These are phyloP conservation scores for Noccaea caerulescens DNA, from an alignment of 345 rosid species.

Conservation along the genomic window DNA sequence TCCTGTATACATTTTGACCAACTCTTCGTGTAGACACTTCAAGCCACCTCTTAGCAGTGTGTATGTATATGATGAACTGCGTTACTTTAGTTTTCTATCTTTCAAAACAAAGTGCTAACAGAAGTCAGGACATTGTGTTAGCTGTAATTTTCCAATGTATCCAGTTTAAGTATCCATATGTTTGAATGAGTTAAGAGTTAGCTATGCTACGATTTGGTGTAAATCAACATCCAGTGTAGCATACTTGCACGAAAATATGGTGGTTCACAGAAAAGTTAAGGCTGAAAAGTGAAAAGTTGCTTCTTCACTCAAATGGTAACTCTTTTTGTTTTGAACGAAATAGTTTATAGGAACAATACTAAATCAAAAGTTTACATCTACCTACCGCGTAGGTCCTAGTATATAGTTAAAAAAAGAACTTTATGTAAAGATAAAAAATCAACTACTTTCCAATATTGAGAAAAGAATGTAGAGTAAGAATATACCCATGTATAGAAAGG, in stretches of 20 bases:
- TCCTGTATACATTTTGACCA: too few relatives aligned
- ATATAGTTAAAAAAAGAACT: neutral
- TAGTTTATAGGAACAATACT: neutral
- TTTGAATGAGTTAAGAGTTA: neutral
- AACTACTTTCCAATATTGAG: neutral
- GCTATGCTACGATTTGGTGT: neutral
- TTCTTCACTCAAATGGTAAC: neutral
- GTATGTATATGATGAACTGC: too few relatives aligned
- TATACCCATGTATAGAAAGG: conserved; percentile 11
- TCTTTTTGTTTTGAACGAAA: neutral
- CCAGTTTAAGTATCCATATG: neutral
- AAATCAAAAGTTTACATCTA: neutral
- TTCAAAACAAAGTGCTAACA: too few relatives aligned
- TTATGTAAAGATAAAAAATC: neutral
- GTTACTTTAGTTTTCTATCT: too few relatives aligned
- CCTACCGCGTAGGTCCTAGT: neutral
- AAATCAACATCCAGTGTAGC: neutral
- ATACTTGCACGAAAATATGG: neutral
- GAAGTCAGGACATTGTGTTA: too few relatives aligned
- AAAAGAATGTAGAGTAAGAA: neutral
- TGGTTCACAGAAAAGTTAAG: neutral
- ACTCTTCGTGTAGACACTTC: too few relatives aligned
- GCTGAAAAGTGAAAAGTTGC: neutral
- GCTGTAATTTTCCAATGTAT: neutral
- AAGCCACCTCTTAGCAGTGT: too few relatives aligned